Evolutionary conservation across 1,284 basidiomycete species (phyloP), one percentile per base, ranked within the genome.

Genomic region (Trichosporon coremiiforme): DNA sequence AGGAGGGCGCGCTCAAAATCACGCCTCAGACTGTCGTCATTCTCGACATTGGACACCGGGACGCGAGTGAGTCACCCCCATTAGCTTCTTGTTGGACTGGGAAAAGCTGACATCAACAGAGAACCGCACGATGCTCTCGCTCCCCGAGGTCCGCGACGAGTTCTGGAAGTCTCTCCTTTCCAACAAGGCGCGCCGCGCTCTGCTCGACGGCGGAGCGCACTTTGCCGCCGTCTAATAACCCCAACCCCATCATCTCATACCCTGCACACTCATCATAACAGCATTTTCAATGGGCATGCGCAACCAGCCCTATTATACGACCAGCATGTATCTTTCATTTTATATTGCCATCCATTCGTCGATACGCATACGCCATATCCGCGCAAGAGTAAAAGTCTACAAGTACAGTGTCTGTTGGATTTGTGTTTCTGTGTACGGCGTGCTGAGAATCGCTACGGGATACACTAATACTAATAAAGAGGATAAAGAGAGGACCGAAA

Each of bases 101-200:
- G 25, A 25, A 25, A 22, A 13, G 64, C 65, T 63, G 67, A 67
- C 63, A 2, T 6, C 25, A 15, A n/a, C 69, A 84, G 82, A 85
- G 75, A 80, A 78, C 29, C 76, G 83, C 45, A 79, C 80, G 0
- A 74, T 85, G 36, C 74, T 85, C 17, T 80, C 79, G 10, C 78
- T 84, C 35, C 77, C 80, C 12, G 84, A 85, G 66, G 77, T 81
- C 25, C 75, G 84, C 50, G 79, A 80, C 55, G 80, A 84, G 71
- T 76, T 85, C 25, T 85, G 83, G 83, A 78, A 79, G 68, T 74
- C 76, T 0, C 73, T 84, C 17, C 79, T 85, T 41, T 74, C 77
- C 0, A 80, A 79, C 35, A 62, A 72, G 29, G 75, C 76, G 0
- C 71, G 83, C 10, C 72, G 77, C 33, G 76, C 73, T 33, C 25